Evolutionary conservation across 139 green algal genomes (phyloP).

Genomic region (Chlorella vulgaris): DNA sequence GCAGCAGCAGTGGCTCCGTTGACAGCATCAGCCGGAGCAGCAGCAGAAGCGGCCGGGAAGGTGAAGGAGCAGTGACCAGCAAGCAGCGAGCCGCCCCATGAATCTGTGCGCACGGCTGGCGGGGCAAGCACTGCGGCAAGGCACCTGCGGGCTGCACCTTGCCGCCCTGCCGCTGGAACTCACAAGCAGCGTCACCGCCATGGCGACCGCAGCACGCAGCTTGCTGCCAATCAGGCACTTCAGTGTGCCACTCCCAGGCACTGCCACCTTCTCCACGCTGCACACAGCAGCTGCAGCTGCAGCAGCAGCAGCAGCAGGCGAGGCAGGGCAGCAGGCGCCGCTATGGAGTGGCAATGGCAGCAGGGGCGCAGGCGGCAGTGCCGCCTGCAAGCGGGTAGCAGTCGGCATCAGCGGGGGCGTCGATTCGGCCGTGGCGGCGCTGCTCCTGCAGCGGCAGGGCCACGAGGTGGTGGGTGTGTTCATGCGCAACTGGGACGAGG

Average conservation of each 20-base stretch:
- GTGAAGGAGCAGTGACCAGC: background rate
- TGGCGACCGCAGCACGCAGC: too few species aligned
- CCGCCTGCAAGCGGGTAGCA: conserved; percentile 53
- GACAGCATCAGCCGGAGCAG: background rate
- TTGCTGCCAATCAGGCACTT: too few species aligned
- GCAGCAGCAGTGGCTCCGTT: background rate
- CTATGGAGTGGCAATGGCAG: background rate
- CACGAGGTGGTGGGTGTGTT: conserved; percentile 70
- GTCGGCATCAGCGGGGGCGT: conserved; percentile 83
- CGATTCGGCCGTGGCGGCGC: conserved; percentile 78
- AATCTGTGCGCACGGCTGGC: too few species aligned
- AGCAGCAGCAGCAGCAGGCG: background rate
- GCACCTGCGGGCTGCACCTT: too few species aligned
- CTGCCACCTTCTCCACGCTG: background rate
- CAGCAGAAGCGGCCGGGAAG: background rate
- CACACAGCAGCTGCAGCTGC: background rate
- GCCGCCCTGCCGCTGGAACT: too few species aligned
- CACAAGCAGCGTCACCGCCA: too few species aligned
- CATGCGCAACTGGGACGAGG: conserved; percentile 87
- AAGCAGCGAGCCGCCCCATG: too few species aligned
- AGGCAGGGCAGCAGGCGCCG: background rate
- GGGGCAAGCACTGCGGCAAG: too few species aligned
- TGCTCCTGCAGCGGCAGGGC: conserved; percentile 60
- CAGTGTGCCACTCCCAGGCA: too few species aligned
- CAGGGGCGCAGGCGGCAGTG: background rate